Evolutionary conservation across 208 protist species (phyloP).

Genomic region (Acanthamoeba culbertsoni): DNA sequence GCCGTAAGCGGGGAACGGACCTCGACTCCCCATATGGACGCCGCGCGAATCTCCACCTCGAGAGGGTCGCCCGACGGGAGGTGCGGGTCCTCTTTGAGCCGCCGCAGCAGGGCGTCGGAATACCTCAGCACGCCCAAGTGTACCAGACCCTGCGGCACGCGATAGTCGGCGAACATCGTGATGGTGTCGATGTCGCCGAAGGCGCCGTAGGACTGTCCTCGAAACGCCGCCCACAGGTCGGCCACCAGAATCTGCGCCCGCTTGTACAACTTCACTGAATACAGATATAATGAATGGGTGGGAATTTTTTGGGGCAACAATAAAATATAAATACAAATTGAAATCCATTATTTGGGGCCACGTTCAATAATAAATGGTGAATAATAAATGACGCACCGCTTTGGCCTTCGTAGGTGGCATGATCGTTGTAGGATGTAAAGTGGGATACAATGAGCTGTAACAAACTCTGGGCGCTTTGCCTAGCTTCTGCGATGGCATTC

Average conservation of each 20-base stretch:
- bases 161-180: constrained; percentile 88
- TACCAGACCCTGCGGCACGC: constrained; percentile 75
- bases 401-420: constrained; percentile 51
- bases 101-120: constrained; percentile 56
- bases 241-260: constrained; percentile 83
- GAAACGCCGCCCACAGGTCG: constrained; percentile 81
- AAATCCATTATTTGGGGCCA: too few relatives aligned
- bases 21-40: constrained; percentile 76
- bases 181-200: constrained; percentile 81
- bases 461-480: not conserved
- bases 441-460: constrained; percentile 58
- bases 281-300: too few relatives aligned
- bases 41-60: constrained; percentile 69
- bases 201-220: constrained; percentile 64
- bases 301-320: too few relatives aligned
- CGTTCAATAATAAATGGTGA: too few relatives aligned
- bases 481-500: not conserved
- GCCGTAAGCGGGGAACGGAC: not conserved
- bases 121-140: constrained; percentile 74
- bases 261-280: constrained; percentile 81
- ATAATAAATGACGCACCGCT: not conserved
- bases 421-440: constrained; percentile 69
- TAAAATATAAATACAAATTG: too few relatives aligned
- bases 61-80: not conserved
- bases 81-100: constrained; percentile 9